Base-by-base conservation (phyloP, 345 rosid species). In the Syzygium oleosum region DNA sequence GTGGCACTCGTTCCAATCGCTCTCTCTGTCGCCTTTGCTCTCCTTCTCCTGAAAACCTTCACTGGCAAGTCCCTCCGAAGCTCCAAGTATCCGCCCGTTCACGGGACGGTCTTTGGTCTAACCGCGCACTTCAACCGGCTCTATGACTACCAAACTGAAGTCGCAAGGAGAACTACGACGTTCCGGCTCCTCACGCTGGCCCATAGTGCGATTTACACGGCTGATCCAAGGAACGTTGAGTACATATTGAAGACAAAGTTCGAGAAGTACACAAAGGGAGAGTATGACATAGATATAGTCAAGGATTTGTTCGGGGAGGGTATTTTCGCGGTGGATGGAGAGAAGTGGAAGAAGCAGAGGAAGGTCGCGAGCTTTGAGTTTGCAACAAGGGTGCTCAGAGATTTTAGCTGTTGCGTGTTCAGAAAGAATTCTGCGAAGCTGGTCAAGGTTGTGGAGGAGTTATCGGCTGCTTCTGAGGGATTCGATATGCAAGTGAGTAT, bases 331-430 rank as follows among this genome's bases (percentile, higher is more conserved):
- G 98, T 90, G 53, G 97, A 97, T 87, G 98, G 98, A 31, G 96
- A 94, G 4, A 95, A 92, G 88, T 97, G 98, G 99, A 89, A 87
- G 90, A 95, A 94, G 49, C 99, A 97, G 91, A 92, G 99, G 88
- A 97, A 96, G 93, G 91, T 94, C 5, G 93, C 96, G 1, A 97
- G 97, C 89, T 91, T 89, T 38, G 97, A 97, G 92, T 97, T 97
- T 84, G 95, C 97, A 0, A 91, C 98, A 0, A 93, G 95, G 61
- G 95, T 94, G 52, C 92, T 97, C 9, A 89, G 98, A 87, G 97
- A 94, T 7, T 96, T 93, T 84, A 95, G 96, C 88, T 93, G 96
- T 59, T 88, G 88, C 27, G 96, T 95, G 55, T 96, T 97, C 77
- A 90, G 96, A 87, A 86, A 43, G 73, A 95, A 93, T 54, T 94